phyloP scores from a whole-genome alignment of 768 basidiomycete species.

The Serpula lacrymans region DNA sequence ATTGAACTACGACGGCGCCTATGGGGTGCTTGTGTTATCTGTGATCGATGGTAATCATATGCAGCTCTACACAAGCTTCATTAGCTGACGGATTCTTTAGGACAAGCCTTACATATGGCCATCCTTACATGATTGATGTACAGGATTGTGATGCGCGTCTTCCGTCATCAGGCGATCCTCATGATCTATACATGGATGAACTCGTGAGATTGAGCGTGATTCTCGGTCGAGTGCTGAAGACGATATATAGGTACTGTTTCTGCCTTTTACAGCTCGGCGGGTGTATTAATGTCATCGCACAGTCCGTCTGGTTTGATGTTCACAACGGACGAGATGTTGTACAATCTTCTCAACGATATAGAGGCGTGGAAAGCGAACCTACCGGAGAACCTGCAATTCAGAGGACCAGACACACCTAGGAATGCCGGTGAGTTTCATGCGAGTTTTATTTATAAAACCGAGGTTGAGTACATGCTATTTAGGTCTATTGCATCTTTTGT shows the following conservation, averaged over 20 bases:
- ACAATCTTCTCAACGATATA: conserved; percentile 59
- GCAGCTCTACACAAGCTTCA: conserved; percentile 3
- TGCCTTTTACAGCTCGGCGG: no score
- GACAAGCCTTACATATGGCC: conserved; percentile 86
- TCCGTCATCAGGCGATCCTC: conserved; percentile 81
- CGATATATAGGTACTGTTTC: conserved; percentile 90
- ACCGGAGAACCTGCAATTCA: conserved; percentile 75
- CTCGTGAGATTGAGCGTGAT: conserved; percentile 89
- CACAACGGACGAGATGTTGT: conserved; percentile 78
- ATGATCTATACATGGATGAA: conserved; percentile 83
- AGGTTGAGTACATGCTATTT: no score
- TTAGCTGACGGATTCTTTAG: conserved; percentile 33
- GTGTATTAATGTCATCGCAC: no score
- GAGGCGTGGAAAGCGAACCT: conserved; percentile 76
- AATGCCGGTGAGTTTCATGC: conserved; percentile 54
- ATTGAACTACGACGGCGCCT: conserved; percentile 86
- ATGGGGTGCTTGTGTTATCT: conserved; percentile 94
- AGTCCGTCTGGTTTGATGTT: conserved; percentile 87
- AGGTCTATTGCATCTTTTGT: conserved; percentile 88
- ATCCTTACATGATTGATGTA: conserved; percentile 95
- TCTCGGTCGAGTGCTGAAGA: conserved; percentile 87
- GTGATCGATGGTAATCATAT: conserved; percentile 78
- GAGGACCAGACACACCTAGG: conserved; percentile 61
- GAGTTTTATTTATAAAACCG: neutral
- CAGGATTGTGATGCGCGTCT: conserved; percentile 94